Base-by-base conservation (phyloP, 495 filamentous ascomycete genomes). In the Cercophora scortea region DNA sequence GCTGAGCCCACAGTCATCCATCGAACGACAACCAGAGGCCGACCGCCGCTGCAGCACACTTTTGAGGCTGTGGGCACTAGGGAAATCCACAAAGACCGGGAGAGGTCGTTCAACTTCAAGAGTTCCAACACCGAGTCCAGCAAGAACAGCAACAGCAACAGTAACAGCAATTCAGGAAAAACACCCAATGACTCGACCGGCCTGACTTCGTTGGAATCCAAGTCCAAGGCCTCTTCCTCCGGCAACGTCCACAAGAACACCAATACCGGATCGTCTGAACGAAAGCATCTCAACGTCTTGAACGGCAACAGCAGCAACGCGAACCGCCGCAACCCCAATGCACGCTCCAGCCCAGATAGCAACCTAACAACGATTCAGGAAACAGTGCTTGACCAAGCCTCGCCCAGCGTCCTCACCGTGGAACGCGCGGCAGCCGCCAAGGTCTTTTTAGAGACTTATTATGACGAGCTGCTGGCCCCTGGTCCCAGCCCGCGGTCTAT, bases 371-470 rank as follows among this genome's bases (percentile, higher is more conserved):
- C 74, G 13, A 74, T 74, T 32, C 70, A 70, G 39, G 73, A 75
- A 56, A 61, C 61, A 25, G 53, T 61, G 33, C 36, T 69, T 32
- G 63, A 72, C 48, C 49, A 66, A 3, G 49, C 64, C 6, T 54
- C 67, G 12, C 86, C 87, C 11, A 84, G 88, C 9, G 78, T 95
- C 47, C 55, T 79, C 10, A 95, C 89, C 0, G 84, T 88, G 4
- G 92, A 97, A 66, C 79, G 79, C 41, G 79, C 83, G 8, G 79
- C 89, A 0, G 84, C 86, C 8, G 85, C 89, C 34, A 96, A 96
- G 66, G 79, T 94, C 19, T 95, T 81, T 56, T 78, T 97, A 19
- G 92, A 97, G 60, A 88, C 83, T 4, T 77, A 91, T 59, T 96
- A 88, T 72, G 83, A 88, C 59, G 67, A 78, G 8, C 67, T 89